Evolutionary conservation across 495 filamentous ascomycete species (phyloP), one percentile per base, ranked within the genome.

Genomic region (Penicillium roqueforti): DNA sequence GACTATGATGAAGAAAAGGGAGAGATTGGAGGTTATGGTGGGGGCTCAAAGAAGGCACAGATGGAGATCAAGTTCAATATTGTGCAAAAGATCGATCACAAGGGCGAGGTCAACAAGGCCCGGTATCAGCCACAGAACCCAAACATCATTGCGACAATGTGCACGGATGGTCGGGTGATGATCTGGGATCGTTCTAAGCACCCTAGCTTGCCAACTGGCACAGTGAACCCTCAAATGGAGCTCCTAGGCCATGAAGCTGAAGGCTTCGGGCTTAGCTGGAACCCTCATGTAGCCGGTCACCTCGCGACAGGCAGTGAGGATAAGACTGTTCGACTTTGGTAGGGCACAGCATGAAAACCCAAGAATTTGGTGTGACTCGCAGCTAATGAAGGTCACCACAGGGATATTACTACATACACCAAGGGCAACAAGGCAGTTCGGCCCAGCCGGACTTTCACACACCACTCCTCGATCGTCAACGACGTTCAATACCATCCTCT

Each of bases 171-270:
- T 37, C 84, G 82, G 57, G 87, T 96, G 25, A 81, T 96, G 72
- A 84, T 99, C 55, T 99, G 91, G 72, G 95, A 99, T 72, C 84
- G 90, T 54, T 95, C 95, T 45, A 97, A 97, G 78, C 95, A 97
- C 62, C 86, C 79, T 43, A 85, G 82, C 61, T 74, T 79, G 47
- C 88, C 85, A 6, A 84, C 83, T 18, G 87, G 85, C 46, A 80
- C 76, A 46, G 85, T 88, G 23, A 87, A 84, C 62, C 84, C 89
- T 19, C 87, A 96, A 63, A 86, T 93, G 64, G 91, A 88, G 60
- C 82, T 97, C 19, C 65, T 85, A 18, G 95, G 95, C 4, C 95
- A 99, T 63, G 85, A 81, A 38, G 80, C 80, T 59, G 95, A 99
- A 74, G 95, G 95, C n/a, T 97, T 95, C 61, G 95, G 90, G 1